Percentiles rank a stretch among this genome's conserved stretches.
These are phyloP conservation scores for Tricholoma hemisulphureum DNA, from an alignment of 768 basidiomycete species.

Conservation along the genomic window DNA sequence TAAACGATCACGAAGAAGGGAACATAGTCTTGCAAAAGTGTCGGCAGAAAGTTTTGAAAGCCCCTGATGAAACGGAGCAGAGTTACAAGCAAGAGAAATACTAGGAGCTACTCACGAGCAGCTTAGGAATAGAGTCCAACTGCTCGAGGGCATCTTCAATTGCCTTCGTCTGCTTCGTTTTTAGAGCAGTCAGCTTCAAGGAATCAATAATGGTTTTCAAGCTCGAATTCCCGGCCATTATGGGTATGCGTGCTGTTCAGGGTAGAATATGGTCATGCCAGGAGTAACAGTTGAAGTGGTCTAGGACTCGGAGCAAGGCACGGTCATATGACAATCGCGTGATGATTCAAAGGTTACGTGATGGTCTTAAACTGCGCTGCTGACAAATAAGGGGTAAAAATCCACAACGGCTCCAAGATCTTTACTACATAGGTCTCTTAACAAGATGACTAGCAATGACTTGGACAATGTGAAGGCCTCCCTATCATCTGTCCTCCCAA, in stretches of 20 bases:
- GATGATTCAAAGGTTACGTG: too few relatives aligned
- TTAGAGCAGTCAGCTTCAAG: constrained; percentile 30
- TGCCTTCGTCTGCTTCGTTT: constrained; percentile 27
- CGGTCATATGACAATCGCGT: not conserved
- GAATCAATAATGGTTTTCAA: constrained; percentile 29
- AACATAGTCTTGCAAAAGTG: constrained; percentile 36
- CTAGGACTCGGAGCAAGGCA: not conserved
- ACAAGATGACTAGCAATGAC: constrained; percentile 15
- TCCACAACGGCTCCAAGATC: too few relatives aligned
- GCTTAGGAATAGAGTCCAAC: constrained; percentile 39
- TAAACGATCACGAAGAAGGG: constrained; percentile 42
- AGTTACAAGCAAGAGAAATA: not conserved
- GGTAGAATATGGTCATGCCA: not conserved
- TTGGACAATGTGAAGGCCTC: constrained; percentile 31
- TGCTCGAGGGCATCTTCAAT: constrained; percentile 36
- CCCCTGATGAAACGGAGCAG: constrained; percentile 35
- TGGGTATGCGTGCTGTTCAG: not conserved
- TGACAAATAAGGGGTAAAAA: too few relatives aligned
- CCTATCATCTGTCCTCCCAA: constrained; percentile 29
- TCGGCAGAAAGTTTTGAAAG: constrained; percentile 35
- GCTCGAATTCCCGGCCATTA: not conserved
- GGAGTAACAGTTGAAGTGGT: not conserved
- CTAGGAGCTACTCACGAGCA: constrained; percentile 38
- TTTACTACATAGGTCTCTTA: not conserved
- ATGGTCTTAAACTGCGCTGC: too few relatives aligned